A percentile compares a stretch with the other conserved stretches of the same genome.
These are phyloP conservation scores for Papilionanthe hybrid DNA, from an alignment of 116 monocot genomes.

Conservation along the genomic window DNA sequence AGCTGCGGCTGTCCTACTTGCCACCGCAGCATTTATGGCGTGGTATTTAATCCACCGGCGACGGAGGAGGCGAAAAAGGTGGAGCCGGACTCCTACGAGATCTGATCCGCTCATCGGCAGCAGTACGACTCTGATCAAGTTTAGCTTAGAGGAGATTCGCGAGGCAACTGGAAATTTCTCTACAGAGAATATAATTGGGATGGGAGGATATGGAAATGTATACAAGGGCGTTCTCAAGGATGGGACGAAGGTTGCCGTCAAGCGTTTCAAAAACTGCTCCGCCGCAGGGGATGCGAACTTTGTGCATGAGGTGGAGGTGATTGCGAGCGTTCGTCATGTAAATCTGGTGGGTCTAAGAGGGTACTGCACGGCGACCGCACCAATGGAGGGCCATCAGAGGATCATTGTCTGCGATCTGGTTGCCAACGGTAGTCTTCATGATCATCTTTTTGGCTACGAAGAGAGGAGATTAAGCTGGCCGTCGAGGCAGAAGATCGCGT, in stretches of 20 bases:
- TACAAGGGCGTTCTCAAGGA: slow-evolving; percentile 66
- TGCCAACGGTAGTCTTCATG: slow-evolving; percentile 80
- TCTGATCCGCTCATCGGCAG: slow-evolving; percentile 19
- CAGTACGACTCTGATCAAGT: slow-evolving; percentile 58
- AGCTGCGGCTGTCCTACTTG: slow-evolving; percentile 21
- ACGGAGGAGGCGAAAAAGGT: slow-evolving; percentile 4
- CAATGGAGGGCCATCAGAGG: slow-evolving; percentile 75
- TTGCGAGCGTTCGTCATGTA: slow-evolving; percentile 84
- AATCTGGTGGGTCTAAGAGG: slow-evolving; percentile 76
- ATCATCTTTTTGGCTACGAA: slow-evolving; percentile 48
- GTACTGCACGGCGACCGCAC: slow-evolving; percentile 75
- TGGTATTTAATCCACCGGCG: slow-evolving; percentile 17
- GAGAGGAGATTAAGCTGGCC: slow-evolving; percentile 57
- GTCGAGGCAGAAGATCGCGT: slow-evolving; percentile 56
- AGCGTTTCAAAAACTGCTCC: slow-evolving; percentile 92
- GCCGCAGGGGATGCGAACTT: slow-evolving; percentile 62
- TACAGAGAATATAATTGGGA: slow-evolving; percentile 61
- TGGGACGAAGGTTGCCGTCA: slow-evolving; percentile 63
- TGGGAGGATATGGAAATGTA: slow-evolving; percentile 83
- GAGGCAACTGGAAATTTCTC: slow-evolving; percentile 61
- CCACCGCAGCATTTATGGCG: slow-evolving; percentile 8
- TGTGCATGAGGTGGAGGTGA: slow-evolving; percentile 83
- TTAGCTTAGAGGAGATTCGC: slow-evolving; percentile 68
- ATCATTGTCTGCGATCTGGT: slow-evolving; percentile 89
- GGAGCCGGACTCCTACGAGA: slow-evolving; percentile 18